Base-by-base conservation (phyloP, 768 basidiomycete species). In the Termitomyces sp. region DNA sequence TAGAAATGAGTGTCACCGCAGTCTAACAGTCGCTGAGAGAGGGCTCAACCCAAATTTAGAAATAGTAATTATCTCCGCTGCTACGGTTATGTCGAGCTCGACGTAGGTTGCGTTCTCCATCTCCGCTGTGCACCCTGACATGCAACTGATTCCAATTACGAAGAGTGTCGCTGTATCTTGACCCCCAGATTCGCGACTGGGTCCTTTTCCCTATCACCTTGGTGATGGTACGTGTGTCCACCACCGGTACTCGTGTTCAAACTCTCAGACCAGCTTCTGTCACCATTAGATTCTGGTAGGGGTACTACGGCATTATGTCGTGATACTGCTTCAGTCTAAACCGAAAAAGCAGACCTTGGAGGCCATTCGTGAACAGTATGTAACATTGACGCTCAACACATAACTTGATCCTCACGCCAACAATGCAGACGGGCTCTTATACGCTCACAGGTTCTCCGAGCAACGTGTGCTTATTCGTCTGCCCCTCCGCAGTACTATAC, bases 101-200 rank as follows among this genome's bases (percentile, higher is more conserved):
- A 71, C 70, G 80, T 79, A 70, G 57, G 78, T 74, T 26, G 54
- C 38, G 21, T 53, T 47, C 15, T 51, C 48, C 21, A 38, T 37
- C 34, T 15, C 52, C 46, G 8, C 8, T 52, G 28, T 35, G 15
- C 45, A 41, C 17, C 12, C 9, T 37, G 34, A 12, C 11, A 42
- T 46, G 12, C 45, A 34, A 19, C 22, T 51, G 26, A 59, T 38
- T 45, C 41, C 32, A 10, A 32, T 37, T 45, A 24, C 60, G n/a
- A 58, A 82, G 79, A 45, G 73, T 75, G 14, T 80, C 80, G 38
- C 70, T 82, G 58, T 82, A 93, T 71, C 85, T 98, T 46, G 94
- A 98, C 75, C 95, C 94, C 42, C 91, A 94, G 72, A 98, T 98
- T 69, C 84, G 94, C 63, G 93, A 90, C 66, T 91, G 88, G 89